phyloP scores from a whole-genome alignment of 495 filamentous ascomycete genomes.

The Hypomontagnella submonticulosa region DNA sequence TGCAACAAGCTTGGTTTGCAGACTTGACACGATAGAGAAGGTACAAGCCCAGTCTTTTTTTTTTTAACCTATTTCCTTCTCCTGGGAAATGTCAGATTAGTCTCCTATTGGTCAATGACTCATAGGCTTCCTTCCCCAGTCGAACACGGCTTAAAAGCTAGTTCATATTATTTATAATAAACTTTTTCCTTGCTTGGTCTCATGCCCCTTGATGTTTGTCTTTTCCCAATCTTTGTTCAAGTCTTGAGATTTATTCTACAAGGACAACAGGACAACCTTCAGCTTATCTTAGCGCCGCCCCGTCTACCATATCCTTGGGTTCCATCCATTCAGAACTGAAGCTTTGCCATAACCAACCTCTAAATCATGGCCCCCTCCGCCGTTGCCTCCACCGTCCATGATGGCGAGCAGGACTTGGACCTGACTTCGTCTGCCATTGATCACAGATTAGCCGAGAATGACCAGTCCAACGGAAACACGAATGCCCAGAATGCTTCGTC shows the following conservation, averaged over 20 bases:
- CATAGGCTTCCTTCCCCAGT: constrained; percentile 30
- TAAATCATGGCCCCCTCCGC: constrained; percentile 50
- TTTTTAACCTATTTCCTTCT: neutral
- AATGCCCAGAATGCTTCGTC: constrained; percentile 34
- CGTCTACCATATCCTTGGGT: constrained; percentile 2
- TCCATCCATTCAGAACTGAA: neutral
- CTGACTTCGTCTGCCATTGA: constrained; percentile 57
- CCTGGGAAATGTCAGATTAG: neutral
- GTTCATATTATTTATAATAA: constrained; percentile 33
- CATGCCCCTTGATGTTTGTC: constrained; percentile 6
- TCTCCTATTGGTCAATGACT: constrained; percentile 49
- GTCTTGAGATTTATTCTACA: constrained; percentile 3
- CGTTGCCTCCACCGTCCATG: constrained; percentile 29
- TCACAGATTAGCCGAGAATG: constrained; percentile 52
- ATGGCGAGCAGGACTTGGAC: constrained; percentile 52
- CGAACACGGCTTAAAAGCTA: constrained; percentile 20
- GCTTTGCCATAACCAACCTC: neutral
- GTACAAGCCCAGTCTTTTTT: constrained; percentile 9
- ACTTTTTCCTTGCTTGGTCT: constrained; percentile 9
- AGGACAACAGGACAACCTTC: constrained; percentile 7
- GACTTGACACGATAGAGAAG: constrained; percentile 15
- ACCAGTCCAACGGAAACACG: constrained; percentile 24
- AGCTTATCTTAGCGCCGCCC: neutral
- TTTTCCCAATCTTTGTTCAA: constrained; percentile 16
- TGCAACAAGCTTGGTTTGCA: constrained; percentile 2